Conservation (phyloP, 108 stramenopile species). For the Fragilariopsis cylindrus region DNA sequence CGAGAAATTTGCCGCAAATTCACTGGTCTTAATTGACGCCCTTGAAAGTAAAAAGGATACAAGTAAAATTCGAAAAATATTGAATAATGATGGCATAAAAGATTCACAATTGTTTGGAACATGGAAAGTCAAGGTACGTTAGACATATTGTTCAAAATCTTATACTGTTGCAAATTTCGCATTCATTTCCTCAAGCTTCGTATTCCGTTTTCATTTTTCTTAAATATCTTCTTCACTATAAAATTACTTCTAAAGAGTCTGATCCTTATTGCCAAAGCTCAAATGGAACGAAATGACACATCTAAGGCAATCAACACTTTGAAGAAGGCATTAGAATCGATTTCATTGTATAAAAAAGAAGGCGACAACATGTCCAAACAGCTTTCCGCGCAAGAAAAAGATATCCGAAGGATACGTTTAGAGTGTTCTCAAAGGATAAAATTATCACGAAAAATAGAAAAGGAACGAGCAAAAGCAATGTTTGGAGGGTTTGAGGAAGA, state of each 20-base stretch:
- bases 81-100: conserved; percentile 48
- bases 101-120: conserved; percentile 80
- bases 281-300: conserved; percentile 43
- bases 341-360: conserved; percentile 43
- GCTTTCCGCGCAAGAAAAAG: conserved; percentile 57
- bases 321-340: conserved; percentile 45
- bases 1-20: conserved; percentile 55
- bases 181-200: background rate
- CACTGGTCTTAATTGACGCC: conserved; percentile 67
- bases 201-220: background rate
- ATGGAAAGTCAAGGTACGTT: conserved; percentile 54
- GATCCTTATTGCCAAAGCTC: conserved; percentile 49
- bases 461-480: conserved; percentile 72
- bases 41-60: conserved; percentile 55
- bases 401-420: conserved; percentile 49
- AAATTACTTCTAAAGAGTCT: conserved; percentile 36
- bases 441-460: conserved; percentile 63
- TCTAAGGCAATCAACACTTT: conserved; percentile 38
- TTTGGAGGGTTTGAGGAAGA: conserved; percentile 37
- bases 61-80: conserved; percentile 57
- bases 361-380: conserved; percentile 40
- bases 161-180: background rate
- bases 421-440: conserved; percentile 34
- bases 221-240: no score
- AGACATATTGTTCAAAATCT: conserved; percentile 1